Conservation (phyloP, 345 rosid species). For the Pistacia vera region DNA sequence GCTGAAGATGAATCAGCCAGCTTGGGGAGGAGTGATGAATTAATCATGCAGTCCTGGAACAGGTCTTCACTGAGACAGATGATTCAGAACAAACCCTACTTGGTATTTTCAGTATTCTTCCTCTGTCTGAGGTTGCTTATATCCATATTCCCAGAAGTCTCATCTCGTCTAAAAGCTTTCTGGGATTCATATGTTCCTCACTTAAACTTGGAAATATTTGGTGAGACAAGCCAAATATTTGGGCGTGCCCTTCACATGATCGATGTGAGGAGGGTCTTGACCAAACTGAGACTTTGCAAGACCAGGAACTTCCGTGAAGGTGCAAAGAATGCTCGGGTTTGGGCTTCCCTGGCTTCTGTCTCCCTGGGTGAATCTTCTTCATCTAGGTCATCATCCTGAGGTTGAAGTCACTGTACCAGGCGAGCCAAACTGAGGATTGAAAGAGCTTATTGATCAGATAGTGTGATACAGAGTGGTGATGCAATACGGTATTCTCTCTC, state of each 20-base stretch:
- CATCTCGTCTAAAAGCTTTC: constrained; percentile 58
- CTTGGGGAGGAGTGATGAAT: constrained; percentile 18
- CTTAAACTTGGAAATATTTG: constrained; percentile 80
- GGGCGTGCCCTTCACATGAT: constrained; percentile 65
- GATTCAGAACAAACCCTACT: constrained; percentile 58
- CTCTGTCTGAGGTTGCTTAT: constrained; percentile 53
- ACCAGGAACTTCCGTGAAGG: constrained; percentile 74
- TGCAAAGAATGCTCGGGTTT: constrained; percentile 78
- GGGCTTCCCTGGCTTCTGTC: constrained; percentile 94
- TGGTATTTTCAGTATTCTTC: constrained; percentile 53
- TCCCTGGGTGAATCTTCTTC: constrained; percentile 78
- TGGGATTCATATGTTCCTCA: constrained; percentile 59
- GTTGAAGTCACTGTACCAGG: constrained; percentile 6
- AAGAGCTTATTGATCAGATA: constrained; percentile 25
- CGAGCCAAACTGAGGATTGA: constrained; percentile 15
- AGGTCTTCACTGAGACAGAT: constrained; percentile 42
- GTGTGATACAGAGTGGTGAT: constrained; percentile 17
- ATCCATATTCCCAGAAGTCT: constrained; percentile 42
- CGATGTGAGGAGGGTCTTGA: constrained; percentile 87
- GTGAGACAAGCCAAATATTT: constrained; percentile 79
- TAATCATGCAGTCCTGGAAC: constrained; percentile 38
- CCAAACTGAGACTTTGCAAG: constrained; percentile 68
- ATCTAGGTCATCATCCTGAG: constrained; percentile 46
- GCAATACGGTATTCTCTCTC: constrained; percentile 17
- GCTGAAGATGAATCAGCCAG: constrained; percentile 37